Evolutionary conservation across 2,329 filamentous ascomycete species (phyloP), one percentile per base, ranked within the genome.

Genomic region (Cryphonectria nitschkei): DNA sequence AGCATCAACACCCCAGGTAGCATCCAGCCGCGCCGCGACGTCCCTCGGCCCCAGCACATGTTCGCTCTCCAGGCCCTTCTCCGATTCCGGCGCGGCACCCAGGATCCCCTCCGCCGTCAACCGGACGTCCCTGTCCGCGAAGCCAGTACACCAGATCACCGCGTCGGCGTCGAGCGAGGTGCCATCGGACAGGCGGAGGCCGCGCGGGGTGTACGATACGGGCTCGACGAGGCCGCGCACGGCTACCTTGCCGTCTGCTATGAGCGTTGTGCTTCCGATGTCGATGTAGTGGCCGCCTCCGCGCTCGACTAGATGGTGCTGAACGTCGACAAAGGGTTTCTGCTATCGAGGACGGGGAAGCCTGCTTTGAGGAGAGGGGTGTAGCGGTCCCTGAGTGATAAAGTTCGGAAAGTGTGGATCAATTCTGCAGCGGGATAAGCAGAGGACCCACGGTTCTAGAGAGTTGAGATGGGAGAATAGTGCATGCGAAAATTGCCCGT

Each of bases 81-180:
- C 26, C 26, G 26, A 26, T 26, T 26, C 26, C 26, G 26, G 26
- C 26, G 26, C 65, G 1, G 54, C 61, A 1, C 56, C 67, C 14
- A 26, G 52, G 6, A 46, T 22, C 0, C 54, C 56, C 13, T 50
- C 62, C 2, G 66, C 68, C 4, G 72, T 76, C 6, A 73, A 65
- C 3, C 77, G 73, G 16, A 75, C 76, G 65, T 84, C 75, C 34
- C 70, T 72, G 70, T 79, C 77, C 1, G 75, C 73, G 68, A 79
- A 83, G 13, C 81, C 81, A 0, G 81, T 83, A 72, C 81, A 82
- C 81, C 81, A 82, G 2, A 82, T 69, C 2, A 83, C 74, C 2
- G 79, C 81, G 71, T 83, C 81, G 0, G 76, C 76, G 2, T 81
- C 79, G 13, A 79, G 61, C 2, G 29, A 70, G 64, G 74, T 81